Evolutionary conservation across 192 early-diverging fungal genomes (phyloP).

Genomic region (Phycomyces blakesleeanus): DNA sequence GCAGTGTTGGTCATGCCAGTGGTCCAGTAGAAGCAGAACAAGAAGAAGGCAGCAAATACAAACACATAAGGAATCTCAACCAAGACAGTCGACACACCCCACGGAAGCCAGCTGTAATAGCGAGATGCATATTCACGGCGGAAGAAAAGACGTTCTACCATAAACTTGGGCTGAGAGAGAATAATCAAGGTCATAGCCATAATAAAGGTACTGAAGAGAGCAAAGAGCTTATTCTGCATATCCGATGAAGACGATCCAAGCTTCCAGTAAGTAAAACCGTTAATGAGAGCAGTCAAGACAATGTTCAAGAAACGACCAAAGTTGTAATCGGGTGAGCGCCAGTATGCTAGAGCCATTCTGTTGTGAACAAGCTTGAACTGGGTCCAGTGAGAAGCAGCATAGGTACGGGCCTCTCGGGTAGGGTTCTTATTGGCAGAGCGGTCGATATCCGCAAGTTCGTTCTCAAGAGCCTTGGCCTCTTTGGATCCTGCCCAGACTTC

Average conservation of each 20-base stretch:
- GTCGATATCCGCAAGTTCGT: slow-evolving; percentile 54
- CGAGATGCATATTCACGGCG: slow-evolving; percentile 64
- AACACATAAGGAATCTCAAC: slow-evolving; percentile 71
- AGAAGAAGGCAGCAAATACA: slow-evolving; percentile 58
- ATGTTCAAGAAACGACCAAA: slow-evolving; percentile 62
- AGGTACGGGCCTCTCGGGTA: slow-evolving; percentile 35
- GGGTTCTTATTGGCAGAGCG: slow-evolving; percentile 25
- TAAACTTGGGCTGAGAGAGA: slow-evolving; percentile 62
- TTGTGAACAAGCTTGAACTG: slow-evolving; percentile 59
- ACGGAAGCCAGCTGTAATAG: slow-evolving; percentile 67
- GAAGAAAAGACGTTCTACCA: slow-evolving; percentile 63
- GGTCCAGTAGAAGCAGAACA: slow-evolving; percentile 73
- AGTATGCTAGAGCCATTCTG: slow-evolving; percentile 68
- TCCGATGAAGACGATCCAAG: slow-evolving; percentile 50
- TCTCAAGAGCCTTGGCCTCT: slow-evolving; percentile 38
- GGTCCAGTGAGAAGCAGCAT: slow-evolving; percentile 38
- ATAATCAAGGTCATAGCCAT: slow-evolving; percentile 67
- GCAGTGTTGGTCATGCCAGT: slow-evolving; percentile 53
- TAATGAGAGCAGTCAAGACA: slow-evolving; percentile 53
- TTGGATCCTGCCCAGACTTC: slow-evolving; percentile 63
- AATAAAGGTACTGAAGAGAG: slow-evolving; percentile 65
- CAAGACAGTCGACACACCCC: slow-evolving; percentile 56
- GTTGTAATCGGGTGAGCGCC: slow-evolving; percentile 74
- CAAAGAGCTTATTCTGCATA: slow-evolving; percentile 65
- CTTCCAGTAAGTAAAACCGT: slow-evolving; percentile 77